Conservation (phyloP, 2,329 filamentous ascomycete species). For the Lojkania enalia region DNA sequence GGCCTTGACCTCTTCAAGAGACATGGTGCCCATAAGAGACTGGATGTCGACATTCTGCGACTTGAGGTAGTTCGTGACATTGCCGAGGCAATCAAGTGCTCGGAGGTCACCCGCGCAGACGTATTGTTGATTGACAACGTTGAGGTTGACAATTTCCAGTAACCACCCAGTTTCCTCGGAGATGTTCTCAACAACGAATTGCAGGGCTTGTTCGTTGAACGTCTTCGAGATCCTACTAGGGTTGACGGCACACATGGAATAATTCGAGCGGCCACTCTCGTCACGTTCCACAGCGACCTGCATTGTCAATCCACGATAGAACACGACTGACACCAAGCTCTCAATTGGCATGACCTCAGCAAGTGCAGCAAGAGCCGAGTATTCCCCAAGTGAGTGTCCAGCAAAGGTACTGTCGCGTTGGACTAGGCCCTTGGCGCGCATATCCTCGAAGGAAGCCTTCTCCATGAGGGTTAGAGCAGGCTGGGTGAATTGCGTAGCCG, state of each 20-base stretch:
- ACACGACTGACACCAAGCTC: conserved; percentile 95
- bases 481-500: conserved; percentile 97
- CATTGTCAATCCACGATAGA: conserved; percentile 99
- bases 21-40: conserved; percentile 81
- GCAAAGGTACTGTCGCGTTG: conserved; percentile 96
- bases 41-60: conserved; percentile 97
- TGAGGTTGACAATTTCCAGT: conserved; percentile 97
- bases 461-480: conserved; percentile 98
- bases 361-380: conserved; percentile 92
- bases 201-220: conserved; percentile 95
- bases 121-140: conserved; percentile 72
- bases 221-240: conserved; percentile 97
- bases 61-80: conserved; percentile 94
- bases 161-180: conserved; percentile 93
- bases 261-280: conserved; percentile 89
- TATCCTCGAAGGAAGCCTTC: conserved; percentile 99
- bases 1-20: conserved; percentile 86
- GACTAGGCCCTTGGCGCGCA: conserved; percentile 95
- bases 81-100: conserved; percentile 67
- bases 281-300: conserved; percentile 98
- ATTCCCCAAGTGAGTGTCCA: conserved; percentile 96
- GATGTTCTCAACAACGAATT: conserved; percentile 96
- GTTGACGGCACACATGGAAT: conserved; percentile 99
- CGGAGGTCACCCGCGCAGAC: conserved; percentile 69
- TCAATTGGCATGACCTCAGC: conserved; percentile 99